phyloP scores from a whole-genome alignment of 352 stramenopile genomes.

The Pythium phragmitis region DNA sequence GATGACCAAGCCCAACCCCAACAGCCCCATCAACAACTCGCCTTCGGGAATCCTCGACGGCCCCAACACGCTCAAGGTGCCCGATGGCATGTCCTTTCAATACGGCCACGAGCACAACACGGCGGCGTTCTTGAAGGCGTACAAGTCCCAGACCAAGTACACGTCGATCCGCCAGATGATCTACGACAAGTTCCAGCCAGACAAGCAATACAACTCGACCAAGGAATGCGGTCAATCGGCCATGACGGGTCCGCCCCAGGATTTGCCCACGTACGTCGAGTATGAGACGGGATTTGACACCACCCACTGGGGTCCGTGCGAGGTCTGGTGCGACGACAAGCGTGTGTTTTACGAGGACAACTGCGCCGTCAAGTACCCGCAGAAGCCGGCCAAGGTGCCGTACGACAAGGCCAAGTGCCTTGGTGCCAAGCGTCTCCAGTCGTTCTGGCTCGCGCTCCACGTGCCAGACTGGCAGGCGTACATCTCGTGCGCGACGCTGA shows the following conservation, averaged over 20 bases:
- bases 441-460: constrained; percentile 35
- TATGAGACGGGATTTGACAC: constrained; percentile 28
- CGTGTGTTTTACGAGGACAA: constrained; percentile 18
- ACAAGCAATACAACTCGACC: background rate
- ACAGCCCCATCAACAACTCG: constrained; percentile 17
- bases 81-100: constrained; percentile 16
- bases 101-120: constrained; percentile 12
- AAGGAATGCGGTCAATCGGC: background rate
- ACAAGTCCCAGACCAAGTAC: constrained; percentile 20
- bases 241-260: background rate
- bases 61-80: background rate
- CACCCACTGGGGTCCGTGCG: constrained; percentile 25
- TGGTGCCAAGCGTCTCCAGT: constrained; percentile 26
- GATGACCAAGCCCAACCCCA: constrained; percentile 22
- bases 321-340: constrained; percentile 22
- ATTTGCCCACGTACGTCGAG: no score
- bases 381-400: constrained; percentile 8
- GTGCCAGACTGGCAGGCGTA: constrained; percentile 31
- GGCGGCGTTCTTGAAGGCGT: constrained; percentile 26
- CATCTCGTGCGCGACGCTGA: constrained; percentile 28
- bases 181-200: constrained; percentile 7
- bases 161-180: constrained; percentile 25
- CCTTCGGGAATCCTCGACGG: constrained; percentile 11
- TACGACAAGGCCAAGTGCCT: constrained; percentile 30
- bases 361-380: constrained; percentile 17